phyloP scores from a whole-genome alignment of 2,329 filamentous ascomycete species.

The Aspergillus sp. region DNA sequence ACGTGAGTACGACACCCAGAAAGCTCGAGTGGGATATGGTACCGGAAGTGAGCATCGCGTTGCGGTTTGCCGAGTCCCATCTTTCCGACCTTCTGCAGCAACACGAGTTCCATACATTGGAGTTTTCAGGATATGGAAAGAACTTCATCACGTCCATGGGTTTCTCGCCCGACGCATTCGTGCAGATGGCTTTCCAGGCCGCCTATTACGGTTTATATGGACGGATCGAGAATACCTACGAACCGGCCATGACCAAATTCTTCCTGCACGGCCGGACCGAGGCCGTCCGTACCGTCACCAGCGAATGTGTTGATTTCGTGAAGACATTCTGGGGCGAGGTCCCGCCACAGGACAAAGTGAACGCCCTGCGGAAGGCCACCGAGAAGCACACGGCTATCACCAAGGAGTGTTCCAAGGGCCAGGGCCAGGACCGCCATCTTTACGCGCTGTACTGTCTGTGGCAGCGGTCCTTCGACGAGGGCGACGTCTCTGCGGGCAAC shows the following conservation, averaged over 20 bases:
- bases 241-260: slow-evolving; percentile 96
- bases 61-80: slow-evolving; percentile 92
- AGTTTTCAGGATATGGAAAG: slow-evolving; percentile 87
- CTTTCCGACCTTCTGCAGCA: slow-evolving; percentile 93
- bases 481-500: slow-evolving; percentile 51
- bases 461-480: slow-evolving; percentile 83
- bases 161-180: slow-evolving; percentile 94
- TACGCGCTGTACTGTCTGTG: slow-evolving; percentile 94
- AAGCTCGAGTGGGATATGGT: slow-evolving; percentile 98
- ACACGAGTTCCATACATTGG: slow-evolving; percentile 90
- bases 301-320: slow-evolving; percentile 82
- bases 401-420: slow-evolving; percentile 79
- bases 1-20: slow-evolving; percentile 89
- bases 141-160: slow-evolving; percentile 97
- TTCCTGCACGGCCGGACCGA: slow-evolving; percentile 93
- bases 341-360: slow-evolving; percentile 76
- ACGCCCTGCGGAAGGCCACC: slow-evolving; percentile 78
- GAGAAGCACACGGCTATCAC: slow-evolving; percentile 78
- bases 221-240: slow-evolving; percentile 89
- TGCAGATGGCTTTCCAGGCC: slow-evolving; percentile 98
- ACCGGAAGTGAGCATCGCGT: slow-evolving; percentile 82
- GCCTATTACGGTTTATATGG: slow-evolving; percentile 97
- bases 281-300: slow-evolving; percentile 81
- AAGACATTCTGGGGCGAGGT: slow-evolving; percentile 94
- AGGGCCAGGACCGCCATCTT: slow-evolving; percentile 88